Conservation (phyloP, 2,329 filamentous ascomycete genomes). For the Trichophaea hybrida region DNA sequence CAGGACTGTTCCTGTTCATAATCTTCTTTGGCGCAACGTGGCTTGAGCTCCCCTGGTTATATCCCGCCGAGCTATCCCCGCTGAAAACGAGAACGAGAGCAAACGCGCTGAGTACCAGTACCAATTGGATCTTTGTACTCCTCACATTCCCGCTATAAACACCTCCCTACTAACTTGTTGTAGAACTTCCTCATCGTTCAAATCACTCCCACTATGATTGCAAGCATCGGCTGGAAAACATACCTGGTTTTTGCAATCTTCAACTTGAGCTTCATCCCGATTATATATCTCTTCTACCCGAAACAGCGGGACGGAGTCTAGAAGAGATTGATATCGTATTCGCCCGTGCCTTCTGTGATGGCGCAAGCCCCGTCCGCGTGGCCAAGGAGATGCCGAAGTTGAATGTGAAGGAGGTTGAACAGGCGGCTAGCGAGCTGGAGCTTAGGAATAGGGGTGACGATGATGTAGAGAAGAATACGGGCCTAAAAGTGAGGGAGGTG, state of each 20-base stretch:
- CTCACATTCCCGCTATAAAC: background rate
- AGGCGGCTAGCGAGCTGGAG: background rate
- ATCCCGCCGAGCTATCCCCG: conserved; percentile 44
- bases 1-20: conserved; percentile 55
- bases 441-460: background rate
- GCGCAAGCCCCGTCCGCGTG: conserved; percentile 45
- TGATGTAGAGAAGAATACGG: background rate
- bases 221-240: conserved; percentile 30
- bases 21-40: conserved; percentile 53
- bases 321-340: conserved; percentile 32
- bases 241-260: conserved; percentile 32
- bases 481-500: background rate
- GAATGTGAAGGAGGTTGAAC: conserved; percentile 28
- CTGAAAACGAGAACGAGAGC: conserved; percentile 29
- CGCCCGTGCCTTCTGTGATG: conserved; percentile 42
- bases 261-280: conserved; percentile 30
- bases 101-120: conserved; percentile 43
- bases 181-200: conserved; percentile 25
- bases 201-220: conserved; percentile 23
- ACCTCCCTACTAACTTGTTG: background rate
- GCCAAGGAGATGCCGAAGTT: conserved; percentile 41
- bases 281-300: conserved; percentile 32
- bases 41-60: conserved; percentile 50
- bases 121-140: conserved; percentile 30
- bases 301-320: conserved; percentile 28